Base-by-base conservation (phyloP, 1,284 basidiomycete species). In the Sporisorium reilianum region DNA sequence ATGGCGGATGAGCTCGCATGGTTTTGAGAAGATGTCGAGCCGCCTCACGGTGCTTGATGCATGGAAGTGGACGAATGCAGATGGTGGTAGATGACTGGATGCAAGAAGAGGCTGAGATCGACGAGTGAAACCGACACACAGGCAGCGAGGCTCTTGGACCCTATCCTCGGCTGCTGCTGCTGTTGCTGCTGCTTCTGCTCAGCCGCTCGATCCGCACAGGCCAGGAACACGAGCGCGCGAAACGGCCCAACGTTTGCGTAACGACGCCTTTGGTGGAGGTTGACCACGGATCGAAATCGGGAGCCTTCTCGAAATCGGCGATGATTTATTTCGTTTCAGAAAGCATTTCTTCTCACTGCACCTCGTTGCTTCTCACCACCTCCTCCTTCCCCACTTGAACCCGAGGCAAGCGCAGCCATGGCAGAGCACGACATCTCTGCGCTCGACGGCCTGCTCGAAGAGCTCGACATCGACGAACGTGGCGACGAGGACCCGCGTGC, bases 341-440 rank as follows among this genome's bases (percentile, higher is more conserved):
- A 45, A 32, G 28, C 25, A n/a, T 18, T 18, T 45, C 44, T 45
- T 45, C 44, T n/a, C 16, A 41, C 40, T 34, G 12, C 9, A 34
- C 30, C 48, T 28, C 23, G 34, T 3, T 25, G n/a, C 50, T 48
- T 30, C 45, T 32, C 20, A 11, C 26, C n/a, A 54, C 55, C 10
- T 50, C 23, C 23, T 23, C 26, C 36, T 20, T 10, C 26, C 42
- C 45, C n/a, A n/a, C n/a, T n/a, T n/a, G n/a, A n/a, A n/a, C n/a
- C n/a, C n/a, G n/a, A n/a, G n/a, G n/a, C n/a, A n/a, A 16, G n/a
- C 32, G 7, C 40, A 42, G 45, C 23, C 20, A 58, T 60, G 56
- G 16, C 59, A 12, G 69, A 68, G 42, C 65, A 74, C 46, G 71
- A 74, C 28, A 55, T 74, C 1, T 68, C 65, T 2, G 65, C 57